Base-by-base conservation (phyloP, 225 moss, liverwort and hornwort species). In the Climacium dendroides region DNA sequence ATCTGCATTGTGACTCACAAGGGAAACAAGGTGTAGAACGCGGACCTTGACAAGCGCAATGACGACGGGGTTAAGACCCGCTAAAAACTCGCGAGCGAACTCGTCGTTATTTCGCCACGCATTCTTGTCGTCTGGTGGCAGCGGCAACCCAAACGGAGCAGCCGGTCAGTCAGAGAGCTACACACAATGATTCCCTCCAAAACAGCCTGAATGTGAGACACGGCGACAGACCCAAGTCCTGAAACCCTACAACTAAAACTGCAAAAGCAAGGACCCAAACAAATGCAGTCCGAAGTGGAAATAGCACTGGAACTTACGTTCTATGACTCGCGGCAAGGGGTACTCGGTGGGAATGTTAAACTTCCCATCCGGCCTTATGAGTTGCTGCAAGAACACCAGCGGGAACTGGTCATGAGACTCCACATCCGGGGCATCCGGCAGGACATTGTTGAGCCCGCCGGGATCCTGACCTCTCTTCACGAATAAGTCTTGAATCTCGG, bases 51-150 rank as follows among this genome's bases (percentile, higher is more conserved):
- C 91, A 34, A 70, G 84, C 82, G 62, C 10, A 67, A 93, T 91
- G 11, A 90, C 76, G 52, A 90, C 89, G 29, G 93, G 93, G 48
- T 93, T 93, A 25, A 93, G 87, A 35, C 93, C 93, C 43, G 93
- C 91, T 85, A 93, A 28, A 88, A 91, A 91, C 81, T 93, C 87
- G 28, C 93, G 89, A 62, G 91, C 84, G 43, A 93, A 93, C 61
- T 93, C 93, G 61, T 91, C 84, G 62, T 91, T 74, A 13, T 81
- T 82, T 45, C 58, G 80, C 93, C 93, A 93, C 7, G 94, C 92
- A 54, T 90, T 47, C 5, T 81, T 83, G 74, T 94, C 92, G 66
- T 53, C 96, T 96, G 87, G 43, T 58, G 50, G n/a, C n/a, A 84
- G 4, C 20, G 30, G 47, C 80, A 54, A 79, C 8, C 63, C 30